phyloP scores from a whole-genome alignment of 371 early-diverging fungal species.

The Mucor irregularis region DNA sequence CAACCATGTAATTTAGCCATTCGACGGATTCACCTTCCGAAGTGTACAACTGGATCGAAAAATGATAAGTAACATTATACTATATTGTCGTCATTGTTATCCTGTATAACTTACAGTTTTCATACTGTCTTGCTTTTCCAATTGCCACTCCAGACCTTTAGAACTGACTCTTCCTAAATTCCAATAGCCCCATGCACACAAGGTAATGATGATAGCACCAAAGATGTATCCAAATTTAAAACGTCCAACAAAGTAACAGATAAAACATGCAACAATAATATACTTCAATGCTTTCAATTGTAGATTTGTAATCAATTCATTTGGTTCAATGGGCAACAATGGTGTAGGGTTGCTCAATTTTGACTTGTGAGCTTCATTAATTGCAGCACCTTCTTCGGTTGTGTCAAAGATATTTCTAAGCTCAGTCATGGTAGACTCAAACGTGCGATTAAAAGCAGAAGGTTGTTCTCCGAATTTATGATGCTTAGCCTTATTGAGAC shows the following conservation, averaged over 20 bases:
- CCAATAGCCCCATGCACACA: constrained; percentile 34
- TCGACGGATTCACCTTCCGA: constrained; percentile 47
- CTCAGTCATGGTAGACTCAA: constrained; percentile 53
- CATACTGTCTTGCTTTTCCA: constrained; percentile 35
- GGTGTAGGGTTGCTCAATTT: constrained; percentile 18
- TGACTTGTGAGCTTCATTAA: background rate
- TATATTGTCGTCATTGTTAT: no score
- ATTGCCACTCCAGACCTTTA: constrained; percentile 34
- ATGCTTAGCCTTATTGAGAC: constrained; percentile 35
- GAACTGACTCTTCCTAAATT: constrained; percentile 22
- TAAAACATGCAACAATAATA: constrained; percentile 20
- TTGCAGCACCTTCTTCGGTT: constrained; percentile 3
- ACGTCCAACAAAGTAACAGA: constrained; percentile 33
- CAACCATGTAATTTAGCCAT: constrained; percentile 46
- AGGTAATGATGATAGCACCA: constrained; percentile 13
- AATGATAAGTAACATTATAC: background rate
- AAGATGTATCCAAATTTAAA: constrained; percentile 19
- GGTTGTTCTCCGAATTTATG: constrained; percentile 67
- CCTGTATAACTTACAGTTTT: constrained; percentile 42
- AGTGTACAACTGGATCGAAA: constrained; percentile 31
- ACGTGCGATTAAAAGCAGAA: constrained; percentile 39
- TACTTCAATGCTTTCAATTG: constrained; percentile 36
- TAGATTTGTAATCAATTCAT: constrained; percentile 19
- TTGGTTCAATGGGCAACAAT: constrained; percentile 21
- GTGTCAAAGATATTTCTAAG: constrained; percentile 15